Evolutionary conservation across 2,329 filamentous ascomycete species (phyloP), one percentile per base, ranked within the genome.

Genomic region (Phoma sp.): DNA sequence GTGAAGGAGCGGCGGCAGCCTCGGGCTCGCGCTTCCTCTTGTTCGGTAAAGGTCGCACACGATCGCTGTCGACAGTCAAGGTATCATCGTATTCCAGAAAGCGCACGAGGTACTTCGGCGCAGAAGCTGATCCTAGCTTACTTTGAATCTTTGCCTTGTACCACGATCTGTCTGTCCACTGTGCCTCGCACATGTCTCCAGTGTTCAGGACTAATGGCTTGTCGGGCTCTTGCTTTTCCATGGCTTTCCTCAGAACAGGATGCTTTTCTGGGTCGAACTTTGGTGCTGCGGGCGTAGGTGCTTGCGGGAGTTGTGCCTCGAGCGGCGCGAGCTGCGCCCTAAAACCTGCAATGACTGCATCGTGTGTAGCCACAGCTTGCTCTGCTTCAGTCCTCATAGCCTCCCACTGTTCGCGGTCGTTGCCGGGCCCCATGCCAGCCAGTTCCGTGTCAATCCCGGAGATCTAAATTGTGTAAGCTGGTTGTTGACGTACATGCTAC

Each of bases 51-150:
- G 71, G 69, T 11, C 71, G 72, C n/a, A 75, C 61, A 30, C 65
- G 64, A 30, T 66, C 58, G 35, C 62, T 59, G 35, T 86, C 84
- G 32, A 95, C 79, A 45, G 92, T 90, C 67, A 90, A 88, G 61
- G 97, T 90, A 69, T 98, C 92, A 58, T 89, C 86, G 78, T 98
- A 98, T 68, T 86, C 90, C 78, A 96, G 93, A 82, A 98, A 99
- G 65, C 90, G 95, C 75, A 99, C 93, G 42, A 91, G 89, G 74
- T 97, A 99, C 60, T 97, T 90, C 32, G 93, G 93, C 47, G 91
- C 90, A 38, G 87, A 89, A n/a, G 89, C 88, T 7, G 92, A 96
- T 54, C 95, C 95, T 22, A 93, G 97, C 66, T 97, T 93, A 47
- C 90, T 93, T 46, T 91, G 93, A 75, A 99, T 96, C 68, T 91